Evolutionary conservation across 83 land plant genomes (phyloP).

Genomic region (Larix sibirica): DNA sequence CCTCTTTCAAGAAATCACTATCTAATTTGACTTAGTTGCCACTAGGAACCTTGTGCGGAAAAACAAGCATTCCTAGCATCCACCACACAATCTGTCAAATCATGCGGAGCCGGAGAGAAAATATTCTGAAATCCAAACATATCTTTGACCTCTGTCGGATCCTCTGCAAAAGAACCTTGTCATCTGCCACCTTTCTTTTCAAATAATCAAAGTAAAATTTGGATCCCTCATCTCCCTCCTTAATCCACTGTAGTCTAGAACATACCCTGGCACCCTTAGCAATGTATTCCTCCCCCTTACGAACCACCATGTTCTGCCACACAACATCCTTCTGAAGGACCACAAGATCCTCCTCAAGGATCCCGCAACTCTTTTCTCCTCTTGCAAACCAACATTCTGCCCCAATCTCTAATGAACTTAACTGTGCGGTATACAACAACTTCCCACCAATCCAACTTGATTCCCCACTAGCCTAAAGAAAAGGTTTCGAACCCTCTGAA

Average conservation of each 20-base stretch:
- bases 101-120: not conserved
- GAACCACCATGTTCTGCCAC: not conserved
- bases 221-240: not conserved
- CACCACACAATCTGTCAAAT: not conserved
- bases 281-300: not conserved
- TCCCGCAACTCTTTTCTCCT: not conserved
- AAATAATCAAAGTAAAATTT: not conserved
- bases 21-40: not conserved
- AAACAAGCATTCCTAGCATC: not conserved
- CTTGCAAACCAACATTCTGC: not conserved
- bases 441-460: not conserved
- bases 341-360: not conserved
- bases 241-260: not conserved
- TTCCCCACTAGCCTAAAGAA: not conserved
- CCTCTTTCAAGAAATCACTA: not conserved
- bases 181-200: not conserved
- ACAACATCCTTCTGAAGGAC: not conserved
- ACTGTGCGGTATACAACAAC: not conserved
- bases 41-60: not conserved
- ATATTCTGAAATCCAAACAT: not conserved
- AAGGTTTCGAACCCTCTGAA: not conserved
- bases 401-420: not conserved
- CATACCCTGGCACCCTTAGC: too few species aligned
- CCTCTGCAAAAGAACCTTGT: not conserved
- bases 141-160: not conserved